Conservation (phyloP, 805 yeast species). For the Myxozyma neglecta region DNA sequence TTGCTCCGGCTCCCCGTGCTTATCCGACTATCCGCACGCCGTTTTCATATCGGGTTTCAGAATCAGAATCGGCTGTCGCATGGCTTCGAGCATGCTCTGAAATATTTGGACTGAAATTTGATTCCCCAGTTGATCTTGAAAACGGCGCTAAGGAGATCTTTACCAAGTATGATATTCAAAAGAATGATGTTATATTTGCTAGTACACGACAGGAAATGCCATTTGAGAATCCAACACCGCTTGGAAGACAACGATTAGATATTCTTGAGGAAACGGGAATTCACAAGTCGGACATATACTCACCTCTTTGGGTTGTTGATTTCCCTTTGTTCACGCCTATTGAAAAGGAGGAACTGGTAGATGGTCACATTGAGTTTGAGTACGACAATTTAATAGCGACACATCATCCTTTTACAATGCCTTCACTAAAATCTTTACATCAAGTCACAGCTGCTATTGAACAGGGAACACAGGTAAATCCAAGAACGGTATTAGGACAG, state of each 20-base stretch:
- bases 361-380: conserved; percentile 64
- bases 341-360: conserved; percentile 42
- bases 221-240: conserved; percentile 93
- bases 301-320: conserved; percentile 71
- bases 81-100: conserved; percentile 10
- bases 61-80: conserved; percentile 36
- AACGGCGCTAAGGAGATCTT: not conserved
- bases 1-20: conserved; percentile 34
- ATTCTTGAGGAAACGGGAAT: conserved; percentile 50
- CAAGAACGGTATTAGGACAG: conserved; percentile 65
- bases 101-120: conserved; percentile 5
- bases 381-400: conserved; percentile 56
- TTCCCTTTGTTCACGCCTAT: conserved; percentile 88
- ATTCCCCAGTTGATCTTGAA: not conserved
- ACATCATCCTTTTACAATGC: conserved; percentile 98
- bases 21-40: conserved; percentile 20
- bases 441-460: conserved; percentile 39
- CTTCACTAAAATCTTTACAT: conserved; percentile 61
- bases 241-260: conserved; percentile 81
- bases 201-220: conserved; percentile 68
- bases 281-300: not conserved
- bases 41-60: not conserved
- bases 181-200: conserved; percentile 76
- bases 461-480: conserved; percentile 7
- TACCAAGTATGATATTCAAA: conserved; percentile 40